Percentiles rank a stretch among this genome's conserved stretches.
phyloP scores from a whole-genome alignment of 805 yeast genomes.

The Grigorovia yakushimaensis region DNA sequence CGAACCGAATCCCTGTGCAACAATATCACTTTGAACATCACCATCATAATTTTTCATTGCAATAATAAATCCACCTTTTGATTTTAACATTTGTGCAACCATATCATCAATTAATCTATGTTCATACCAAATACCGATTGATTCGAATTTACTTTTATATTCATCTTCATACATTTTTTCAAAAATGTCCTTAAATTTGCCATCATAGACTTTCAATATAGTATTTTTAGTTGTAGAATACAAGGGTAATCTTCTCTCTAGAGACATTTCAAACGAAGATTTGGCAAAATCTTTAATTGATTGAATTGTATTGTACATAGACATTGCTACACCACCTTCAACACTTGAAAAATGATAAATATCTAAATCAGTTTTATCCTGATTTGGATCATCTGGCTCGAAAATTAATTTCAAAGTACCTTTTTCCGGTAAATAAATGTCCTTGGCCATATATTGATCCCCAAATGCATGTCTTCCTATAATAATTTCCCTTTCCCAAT shows the following conservation, averaged over 20 bases:
- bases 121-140: constrained; percentile 85
- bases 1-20: constrained; percentile 97
- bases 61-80: constrained; percentile 88
- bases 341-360: constrained; percentile 44
- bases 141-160: constrained; percentile 65
- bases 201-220: constrained; percentile 87
- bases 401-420: constrained; percentile 73
- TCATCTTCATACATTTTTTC: constrained; percentile 63
- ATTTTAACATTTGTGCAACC: constrained; percentile 98
- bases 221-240: constrained; percentile 92
- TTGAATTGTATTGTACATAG: constrained; percentile 94
- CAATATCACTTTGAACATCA: constrained; percentile 93
- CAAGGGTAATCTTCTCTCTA: constrained; percentile 66
- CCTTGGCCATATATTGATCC: constrained; percentile 93
- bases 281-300: constrained; percentile 88
- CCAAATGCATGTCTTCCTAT: constrained; percentile 98
- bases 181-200: constrained; percentile 90
- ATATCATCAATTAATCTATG: constrained; percentile 95
- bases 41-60: constrained; percentile 98
- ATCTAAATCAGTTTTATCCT: constrained; percentile 24
- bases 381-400: constrained; percentile 52
- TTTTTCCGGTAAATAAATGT: constrained; percentile 51
- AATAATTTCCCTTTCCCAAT: constrained; percentile 92
- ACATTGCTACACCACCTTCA: constrained; percentile 60
- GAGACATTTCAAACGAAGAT: constrained; percentile 81